These are phyloP conservation scores for Pyrus pyrifolia DNA, from an alignment of 306 rosid species.

Conservation along the genomic window DNA sequence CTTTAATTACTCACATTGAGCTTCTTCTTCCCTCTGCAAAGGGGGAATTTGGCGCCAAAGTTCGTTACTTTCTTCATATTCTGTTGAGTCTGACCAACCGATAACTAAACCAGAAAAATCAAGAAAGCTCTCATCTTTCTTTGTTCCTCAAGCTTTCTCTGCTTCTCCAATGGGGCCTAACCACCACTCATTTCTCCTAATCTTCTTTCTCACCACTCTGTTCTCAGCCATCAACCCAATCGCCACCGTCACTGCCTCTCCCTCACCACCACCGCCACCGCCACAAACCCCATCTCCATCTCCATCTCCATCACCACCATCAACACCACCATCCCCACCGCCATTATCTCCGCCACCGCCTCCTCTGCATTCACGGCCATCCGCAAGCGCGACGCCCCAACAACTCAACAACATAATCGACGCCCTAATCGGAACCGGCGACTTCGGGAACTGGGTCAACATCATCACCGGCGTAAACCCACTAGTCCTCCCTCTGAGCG, in stretches of 20 bases:
- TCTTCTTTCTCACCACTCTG: background rate
- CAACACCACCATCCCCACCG: background rate
- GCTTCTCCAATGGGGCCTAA: constrained; percentile 4
- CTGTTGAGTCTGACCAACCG: background rate
- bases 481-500: constrained; percentile 24
- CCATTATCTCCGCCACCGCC: background rate
- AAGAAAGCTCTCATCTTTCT: background rate
- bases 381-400: constrained; percentile 1
- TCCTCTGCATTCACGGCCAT: background rate
- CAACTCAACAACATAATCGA: constrained; percentile 57
- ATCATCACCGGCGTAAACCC: constrained; percentile 31
- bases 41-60: constrained; percentile 1
- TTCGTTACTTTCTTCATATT: background rate
- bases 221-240: background rate
- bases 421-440: constrained; percentile 58
- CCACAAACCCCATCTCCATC: background rate
- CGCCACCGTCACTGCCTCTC: background rate
- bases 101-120: background rate
- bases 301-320: background rate
- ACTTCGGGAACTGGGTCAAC: constrained; percentile 42
- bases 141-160: background rate
- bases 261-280: background rate
- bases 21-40: background rate
- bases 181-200: background rate
- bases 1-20: background rate